Conservation (phyloP, 2,329 filamentous ascomycete genomes). For the Phoma sp. region DNA sequence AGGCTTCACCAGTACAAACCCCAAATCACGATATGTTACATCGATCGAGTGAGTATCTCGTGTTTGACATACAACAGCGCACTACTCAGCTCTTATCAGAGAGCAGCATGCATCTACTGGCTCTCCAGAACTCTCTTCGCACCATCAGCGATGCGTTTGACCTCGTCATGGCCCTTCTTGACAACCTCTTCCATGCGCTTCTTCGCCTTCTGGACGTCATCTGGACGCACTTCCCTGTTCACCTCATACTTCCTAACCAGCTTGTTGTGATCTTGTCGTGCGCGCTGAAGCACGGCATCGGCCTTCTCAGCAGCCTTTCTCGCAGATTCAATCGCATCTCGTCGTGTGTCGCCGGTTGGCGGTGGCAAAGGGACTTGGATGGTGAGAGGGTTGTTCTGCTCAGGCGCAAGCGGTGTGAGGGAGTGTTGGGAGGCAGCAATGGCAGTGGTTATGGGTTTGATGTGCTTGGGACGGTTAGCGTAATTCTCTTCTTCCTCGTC, state of each 20-base stretch:
- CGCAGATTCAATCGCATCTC: conserved; percentile 49
- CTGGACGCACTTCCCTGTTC: conserved; percentile 53
- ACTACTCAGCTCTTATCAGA: background rate
- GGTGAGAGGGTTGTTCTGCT: conserved; percentile 58
- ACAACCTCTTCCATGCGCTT: conserved; percentile 60
- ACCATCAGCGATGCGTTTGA: conserved; percentile 58
- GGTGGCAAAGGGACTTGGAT: conserved; percentile 64
- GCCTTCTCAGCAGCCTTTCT: conserved; percentile 54
- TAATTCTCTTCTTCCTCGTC: background rate
- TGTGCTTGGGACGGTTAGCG: conserved; percentile 50
- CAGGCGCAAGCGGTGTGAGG: conserved; percentile 59
- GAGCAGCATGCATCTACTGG: conserved; percentile 22
- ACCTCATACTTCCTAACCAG: conserved; percentile 55
- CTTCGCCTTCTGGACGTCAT: conserved; percentile 59
- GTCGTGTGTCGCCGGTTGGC: conserved; percentile 64
- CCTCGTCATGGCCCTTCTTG: conserved; percentile 56
- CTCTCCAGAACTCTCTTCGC: conserved; percentile 57
- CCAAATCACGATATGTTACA: background rate
- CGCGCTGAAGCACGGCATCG: conserved; percentile 51
- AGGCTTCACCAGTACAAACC: background rate
- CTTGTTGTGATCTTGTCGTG: conserved; percentile 58
- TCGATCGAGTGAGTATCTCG: background rate
- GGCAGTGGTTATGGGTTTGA: conserved; percentile 62
- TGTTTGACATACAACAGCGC: background rate
- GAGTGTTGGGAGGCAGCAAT: conserved; percentile 61